These are phyloP conservation scores for Glycyrrhiza uralensis DNA, from an alignment of 306 rosid species.

Conservation along the genomic window DNA sequence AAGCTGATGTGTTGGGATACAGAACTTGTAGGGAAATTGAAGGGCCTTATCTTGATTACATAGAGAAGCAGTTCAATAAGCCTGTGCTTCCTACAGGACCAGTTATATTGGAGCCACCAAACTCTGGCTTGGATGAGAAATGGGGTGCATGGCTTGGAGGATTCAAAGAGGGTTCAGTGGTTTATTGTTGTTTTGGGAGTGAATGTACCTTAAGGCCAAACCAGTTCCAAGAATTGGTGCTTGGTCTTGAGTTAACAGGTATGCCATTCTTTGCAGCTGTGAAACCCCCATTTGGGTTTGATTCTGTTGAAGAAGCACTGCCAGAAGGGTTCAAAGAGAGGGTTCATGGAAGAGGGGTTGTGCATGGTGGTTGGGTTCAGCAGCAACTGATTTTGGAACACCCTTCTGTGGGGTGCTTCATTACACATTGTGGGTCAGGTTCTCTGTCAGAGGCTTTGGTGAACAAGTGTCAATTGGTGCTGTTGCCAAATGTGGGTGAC, in stretches of 20 bases:
- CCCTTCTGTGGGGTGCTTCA: constrained; percentile 38
- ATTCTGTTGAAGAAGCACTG: constrained; percentile 25
- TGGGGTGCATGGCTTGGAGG: constrained; percentile 16
- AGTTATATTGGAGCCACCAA: constrained; percentile 16
- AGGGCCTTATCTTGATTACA: constrained; percentile 35
- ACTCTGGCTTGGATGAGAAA: constrained; percentile 26
- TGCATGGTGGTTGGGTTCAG: constrained; percentile 34
- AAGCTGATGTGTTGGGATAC: constrained; percentile 26
- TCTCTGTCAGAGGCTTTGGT: constrained; percentile 36
- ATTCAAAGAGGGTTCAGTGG: constrained; percentile 13
- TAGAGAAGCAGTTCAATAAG: constrained; percentile 17
- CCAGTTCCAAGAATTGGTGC: constrained; percentile 25
- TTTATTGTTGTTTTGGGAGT: constrained; percentile 41
- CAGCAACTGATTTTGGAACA: constrained; percentile 34
- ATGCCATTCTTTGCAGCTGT: constrained; percentile 33
- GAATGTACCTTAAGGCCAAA: constrained; percentile 27
- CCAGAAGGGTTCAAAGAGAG: constrained; percentile 35
- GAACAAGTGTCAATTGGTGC: constrained; percentile 33
- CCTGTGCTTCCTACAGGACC: constrained; percentile 26
- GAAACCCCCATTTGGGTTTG: constrained; percentile 30
- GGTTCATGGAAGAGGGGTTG: constrained; percentile 29
- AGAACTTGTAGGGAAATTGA: constrained; percentile 37
- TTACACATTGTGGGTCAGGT: constrained; percentile 38
- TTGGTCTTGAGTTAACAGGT: constrained; percentile 33
- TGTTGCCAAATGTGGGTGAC: constrained; percentile 29